Base-by-base conservation (phyloP, 129 eudicot species). In the Escallonia rubra region DNA sequence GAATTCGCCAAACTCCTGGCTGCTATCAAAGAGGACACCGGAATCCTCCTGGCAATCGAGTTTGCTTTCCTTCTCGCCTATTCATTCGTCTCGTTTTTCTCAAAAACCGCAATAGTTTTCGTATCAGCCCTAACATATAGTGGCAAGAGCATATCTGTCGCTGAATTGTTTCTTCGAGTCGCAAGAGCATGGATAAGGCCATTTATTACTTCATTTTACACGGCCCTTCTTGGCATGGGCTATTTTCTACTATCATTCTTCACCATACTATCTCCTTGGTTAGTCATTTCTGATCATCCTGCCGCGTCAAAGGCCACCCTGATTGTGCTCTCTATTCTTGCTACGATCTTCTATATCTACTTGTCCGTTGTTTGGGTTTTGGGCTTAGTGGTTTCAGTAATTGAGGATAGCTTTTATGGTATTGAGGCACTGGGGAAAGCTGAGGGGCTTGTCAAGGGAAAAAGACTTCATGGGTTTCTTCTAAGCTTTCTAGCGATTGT, bases 101-200 rank as follows among this genome's bases (percentile, higher is more conserved):
- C 45, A 7, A 48, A 11, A 2, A 43, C 13, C 8, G 48, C 74
- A 69, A 55, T 55, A 15, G 34, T 76, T 6, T 14, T 46, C 41
- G 7, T 46, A 46, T 54, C 80, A 2, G 44, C 71, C 43, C 34
- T 23, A 23, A 23, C 34, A 23, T 23, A 23, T 23, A 0, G 34
- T 1, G 34, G 34, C 34, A 15, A 62, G 48, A 46, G 13, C 4
- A 63, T 79, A 41, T 76, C 88, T 10, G 5, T 70, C 51, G 68
- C 74, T 54, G 85, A 86, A 10, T 64, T 86, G 41, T 2, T 67
- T 8, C 41, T 7, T 2, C 59, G 54, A 42, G 69, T 79, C 4
- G 66, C 72, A 9, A 77, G 15, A 65, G 66, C 77, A 34, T 79
- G 85, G 83, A 76, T 45, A 54, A 73, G 83, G 46, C 77, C 85